Base-by-base conservation (phyloP, 192 early-diverging fungal species). In the Coemansia sp. region DNA sequence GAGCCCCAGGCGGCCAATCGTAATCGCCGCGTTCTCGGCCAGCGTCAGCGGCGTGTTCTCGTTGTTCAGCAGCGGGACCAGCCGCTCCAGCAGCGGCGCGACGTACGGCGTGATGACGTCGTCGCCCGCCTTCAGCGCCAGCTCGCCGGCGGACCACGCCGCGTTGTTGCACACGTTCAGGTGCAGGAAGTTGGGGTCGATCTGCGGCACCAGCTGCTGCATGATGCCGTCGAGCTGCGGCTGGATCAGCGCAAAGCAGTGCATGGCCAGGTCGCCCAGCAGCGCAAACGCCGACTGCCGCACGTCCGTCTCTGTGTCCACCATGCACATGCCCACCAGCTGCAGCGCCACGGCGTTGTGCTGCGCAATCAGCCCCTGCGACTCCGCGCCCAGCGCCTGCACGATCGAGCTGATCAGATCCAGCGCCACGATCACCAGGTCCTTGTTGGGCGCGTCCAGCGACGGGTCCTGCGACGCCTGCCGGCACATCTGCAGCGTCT, bases 121-220 rank as follows among this genome's bases (percentile, higher is more conserved):
- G 12, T 79, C 67, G 25, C 87, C 89, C 12, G 77, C 82, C 77
- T 97, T 87, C 23, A 98, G 71, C 21, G 95, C 89, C 69, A 99
- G 92, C 84, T 99, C 98, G 46, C 96, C 98, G 11, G 87, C 90
- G 16, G 96, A 90, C 98, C 98, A 99, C 16, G 92, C 86, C 14
- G 96, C 98, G 64, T 99, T 99, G 74, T 99, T 99, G 81, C 91
- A 93, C 29, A 95, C 94, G 27, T 90, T 91, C 18, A 93, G 80
- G 57, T 80, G 72, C 42, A 54, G 22, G 23, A 54, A 71, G 59
- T 78, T 64, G 65, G 73, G 82, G 50, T 92, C 91, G 33, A 86
- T 81, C 58, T 82, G 86, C 32, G 85, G 85, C 51, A 98, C 84
- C 40, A 93, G 78, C 44, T 90, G 86, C 56, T 88, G 84, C 84